These are phyloP conservation scores for Hanseniaspora meyeri DNA, from an alignment of 805 yeast genomes.

Conservation along the genomic window DNA sequence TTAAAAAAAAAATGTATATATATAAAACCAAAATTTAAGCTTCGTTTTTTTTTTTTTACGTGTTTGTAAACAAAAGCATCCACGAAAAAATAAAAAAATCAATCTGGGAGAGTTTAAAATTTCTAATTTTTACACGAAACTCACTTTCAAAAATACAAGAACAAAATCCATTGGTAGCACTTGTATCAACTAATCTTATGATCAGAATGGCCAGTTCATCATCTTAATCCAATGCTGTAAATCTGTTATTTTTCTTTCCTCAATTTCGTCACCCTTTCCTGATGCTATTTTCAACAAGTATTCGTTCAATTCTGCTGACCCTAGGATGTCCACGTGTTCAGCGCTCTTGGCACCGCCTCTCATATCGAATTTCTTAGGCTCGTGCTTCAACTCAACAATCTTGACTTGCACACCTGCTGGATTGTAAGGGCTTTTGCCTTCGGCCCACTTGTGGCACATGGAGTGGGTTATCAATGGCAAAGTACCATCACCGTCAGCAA, in stretches of 20 bases:
- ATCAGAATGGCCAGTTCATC: conserved; percentile 36
- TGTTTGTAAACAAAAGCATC: neutral
- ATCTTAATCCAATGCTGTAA: conserved; percentile 49
- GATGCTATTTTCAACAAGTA: conserved; percentile 67
- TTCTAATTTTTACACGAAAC: neutral
- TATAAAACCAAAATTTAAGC: neutral
- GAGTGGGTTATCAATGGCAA: conserved; percentile 75
- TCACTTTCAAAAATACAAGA: no score
- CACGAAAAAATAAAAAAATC: neutral
- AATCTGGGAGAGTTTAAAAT: neutral
- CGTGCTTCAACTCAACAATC: conserved; percentile 81
- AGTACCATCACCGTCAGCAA: conserved; percentile 95
- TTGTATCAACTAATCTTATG: no score
- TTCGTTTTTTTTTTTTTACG: neutral
- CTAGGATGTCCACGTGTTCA: conserved; percentile 92
- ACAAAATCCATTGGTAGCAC: no score
- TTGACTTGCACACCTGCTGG: conserved; percentile 67
- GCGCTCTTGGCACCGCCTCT: conserved; percentile 97
- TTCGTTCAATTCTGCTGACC: conserved; percentile 86
- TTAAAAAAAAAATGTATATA: neutral
- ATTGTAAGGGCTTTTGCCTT: conserved; percentile 50
- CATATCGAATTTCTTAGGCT: conserved; percentile 86
- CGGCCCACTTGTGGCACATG: conserved; percentile 86
- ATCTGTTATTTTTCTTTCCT: conserved; percentile 45
- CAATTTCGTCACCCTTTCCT: conserved; percentile 61